A percentile compares a stretch with the other conserved stretches of the same genome.
phyloP scores from a whole-genome alignment of 306 rosid species.

The Vicia faba region DNA sequence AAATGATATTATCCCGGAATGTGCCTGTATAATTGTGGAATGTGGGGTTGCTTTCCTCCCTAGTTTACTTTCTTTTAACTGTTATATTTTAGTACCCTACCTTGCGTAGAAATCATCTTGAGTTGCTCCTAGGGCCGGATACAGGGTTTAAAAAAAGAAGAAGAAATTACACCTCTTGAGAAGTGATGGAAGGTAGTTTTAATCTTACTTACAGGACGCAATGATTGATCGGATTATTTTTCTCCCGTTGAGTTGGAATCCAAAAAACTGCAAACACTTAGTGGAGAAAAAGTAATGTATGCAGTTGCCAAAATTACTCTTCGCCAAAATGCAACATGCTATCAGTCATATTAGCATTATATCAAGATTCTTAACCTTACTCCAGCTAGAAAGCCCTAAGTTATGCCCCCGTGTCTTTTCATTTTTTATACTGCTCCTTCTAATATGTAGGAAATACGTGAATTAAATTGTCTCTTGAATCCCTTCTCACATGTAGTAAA shows the following conservation, averaged over 20 bases:
- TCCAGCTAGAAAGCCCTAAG: conserved; percentile 24
- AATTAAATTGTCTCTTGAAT: neutral
- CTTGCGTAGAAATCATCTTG: conserved; percentile 9
- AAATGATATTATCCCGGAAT: neutral
- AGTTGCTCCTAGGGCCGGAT: too few species aligned
- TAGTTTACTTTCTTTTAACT: neutral
- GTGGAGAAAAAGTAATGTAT: conserved; percentile 15
- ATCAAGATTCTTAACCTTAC: too few species aligned
- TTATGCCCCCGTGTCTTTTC: neutral
- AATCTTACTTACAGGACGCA: neutral
- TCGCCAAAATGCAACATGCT: conserved; percentile 10
- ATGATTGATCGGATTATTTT: conserved; percentile 9
- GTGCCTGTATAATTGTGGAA: conserved; percentile 10
- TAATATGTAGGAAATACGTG: conserved; percentile 10
- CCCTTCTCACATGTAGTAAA: too few species aligned
- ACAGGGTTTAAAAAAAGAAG: too few species aligned
- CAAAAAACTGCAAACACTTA: conserved; percentile 13
- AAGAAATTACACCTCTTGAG: too few species aligned
- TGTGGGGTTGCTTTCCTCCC: conserved; percentile 12
- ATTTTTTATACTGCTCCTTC: conserved; percentile 1
- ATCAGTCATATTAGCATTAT: too few species aligned
- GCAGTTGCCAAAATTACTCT: neutral
- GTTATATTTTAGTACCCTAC: neutral
- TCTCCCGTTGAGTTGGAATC: too few species aligned
- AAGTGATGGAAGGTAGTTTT: neutral